Conservation (phyloP, 129 eudicot genomes). For the Solidago caesia region DNA sequence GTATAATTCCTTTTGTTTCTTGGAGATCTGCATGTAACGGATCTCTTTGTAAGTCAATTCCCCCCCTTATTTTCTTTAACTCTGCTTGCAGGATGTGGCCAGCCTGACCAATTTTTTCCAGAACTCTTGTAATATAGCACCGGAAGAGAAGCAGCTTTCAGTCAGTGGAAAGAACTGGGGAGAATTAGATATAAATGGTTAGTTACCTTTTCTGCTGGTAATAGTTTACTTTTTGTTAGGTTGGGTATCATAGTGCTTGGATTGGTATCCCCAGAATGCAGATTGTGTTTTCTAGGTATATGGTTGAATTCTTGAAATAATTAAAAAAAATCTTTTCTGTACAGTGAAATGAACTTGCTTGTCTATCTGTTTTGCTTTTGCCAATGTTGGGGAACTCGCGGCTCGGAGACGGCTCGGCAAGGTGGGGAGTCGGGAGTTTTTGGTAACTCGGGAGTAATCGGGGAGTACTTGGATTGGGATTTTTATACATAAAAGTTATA, state of each 20-base stretch:
- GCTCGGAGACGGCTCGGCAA: no score
- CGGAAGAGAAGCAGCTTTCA: constrained; percentile 95
- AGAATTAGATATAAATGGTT: constrained; percentile 91
- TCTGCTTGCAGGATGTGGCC: constrained; percentile 74
- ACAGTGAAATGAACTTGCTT: background rate
- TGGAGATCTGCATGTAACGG: background rate
- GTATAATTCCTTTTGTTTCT: background rate
- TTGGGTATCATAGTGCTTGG: background rate
- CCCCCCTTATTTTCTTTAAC: background rate
- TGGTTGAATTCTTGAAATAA: no score
- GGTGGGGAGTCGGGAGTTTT: no score
- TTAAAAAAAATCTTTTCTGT: background rate
- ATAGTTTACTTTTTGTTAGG: background rate
- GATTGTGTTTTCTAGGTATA: background rate
- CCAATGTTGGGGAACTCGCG: no score
- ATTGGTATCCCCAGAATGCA: background rate
- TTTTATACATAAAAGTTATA: no score
- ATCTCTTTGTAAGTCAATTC: constrained; percentile 4
- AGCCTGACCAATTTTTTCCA: constrained; percentile 77
- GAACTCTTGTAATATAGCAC: constrained; percentile 56
- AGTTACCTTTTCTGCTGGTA: constrained; percentile 19
- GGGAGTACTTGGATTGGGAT: no score
- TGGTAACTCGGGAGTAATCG: no score
- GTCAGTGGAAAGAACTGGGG: constrained; percentile 97
- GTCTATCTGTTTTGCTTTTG: background rate